Conservation (phyloP, 2,329 filamentous ascomycete genomes). For the Colletotrichum incanum region DNA sequence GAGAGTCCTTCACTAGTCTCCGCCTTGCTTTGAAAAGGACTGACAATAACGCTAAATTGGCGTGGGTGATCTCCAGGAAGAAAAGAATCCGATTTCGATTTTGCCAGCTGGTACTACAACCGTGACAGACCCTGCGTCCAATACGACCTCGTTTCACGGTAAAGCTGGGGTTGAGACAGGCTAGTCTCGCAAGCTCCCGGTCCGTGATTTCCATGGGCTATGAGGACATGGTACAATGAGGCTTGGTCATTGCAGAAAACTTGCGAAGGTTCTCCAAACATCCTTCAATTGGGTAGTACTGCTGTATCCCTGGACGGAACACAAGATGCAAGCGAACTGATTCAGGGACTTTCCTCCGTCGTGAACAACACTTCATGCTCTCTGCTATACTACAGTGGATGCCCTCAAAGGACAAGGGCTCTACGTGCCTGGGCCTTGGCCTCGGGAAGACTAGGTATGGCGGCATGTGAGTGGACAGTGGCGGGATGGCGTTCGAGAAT, state of each 20-base stretch:
- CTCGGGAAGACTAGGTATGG: neutral
- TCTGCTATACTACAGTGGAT: neutral
- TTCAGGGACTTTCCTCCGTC: slow-evolving; percentile 10
- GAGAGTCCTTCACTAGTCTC: neutral
- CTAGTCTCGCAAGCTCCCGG: no score
- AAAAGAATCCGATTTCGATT: slow-evolving; percentile 14
- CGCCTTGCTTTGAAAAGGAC: neutral
- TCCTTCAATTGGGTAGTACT: slow-evolving; percentile 16
- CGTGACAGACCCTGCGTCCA: slow-evolving; percentile 14
- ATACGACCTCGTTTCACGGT: neutral
- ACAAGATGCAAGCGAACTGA: slow-evolving; percentile 1
- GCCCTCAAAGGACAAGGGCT: neutral
- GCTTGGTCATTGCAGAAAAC: slow-evolving; percentile 1
- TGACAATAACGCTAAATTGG: no score
- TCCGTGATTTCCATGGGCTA: no score
- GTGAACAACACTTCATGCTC: neutral
- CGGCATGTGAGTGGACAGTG: neutral
- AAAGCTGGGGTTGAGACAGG: no score
- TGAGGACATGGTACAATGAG: neutral
- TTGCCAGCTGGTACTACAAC: slow-evolving; percentile 26
- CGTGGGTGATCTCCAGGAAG: neutral
- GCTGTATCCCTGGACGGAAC: slow-evolving; percentile 26
- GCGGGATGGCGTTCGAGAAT: slow-evolving; percentile 5
- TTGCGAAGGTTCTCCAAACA: slow-evolving; percentile 9
- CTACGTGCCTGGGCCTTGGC: slow-evolving; percentile 9